These are phyloP conservation scores for Umbelopsis sp. DNA, from an alignment of 371 early-diverging fungal species.

Conservation along the genomic window DNA sequence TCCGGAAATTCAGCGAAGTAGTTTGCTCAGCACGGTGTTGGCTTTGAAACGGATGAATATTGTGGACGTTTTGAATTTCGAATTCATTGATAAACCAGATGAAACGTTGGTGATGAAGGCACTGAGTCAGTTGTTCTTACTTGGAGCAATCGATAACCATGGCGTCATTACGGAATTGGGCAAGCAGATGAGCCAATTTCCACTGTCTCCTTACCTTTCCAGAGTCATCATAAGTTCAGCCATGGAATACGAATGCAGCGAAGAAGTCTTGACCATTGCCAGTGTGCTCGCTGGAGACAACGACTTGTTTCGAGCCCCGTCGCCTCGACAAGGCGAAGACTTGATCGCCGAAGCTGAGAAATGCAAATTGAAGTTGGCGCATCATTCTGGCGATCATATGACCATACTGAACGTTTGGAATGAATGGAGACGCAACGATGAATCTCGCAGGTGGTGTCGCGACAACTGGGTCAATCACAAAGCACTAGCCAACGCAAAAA, in stretches of 20 bases:
- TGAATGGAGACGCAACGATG: conserved; percentile 80
- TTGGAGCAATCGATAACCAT: conserved; percentile 93
- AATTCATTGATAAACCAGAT: conserved; percentile 95
- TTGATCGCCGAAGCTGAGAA: conserved; percentile 78
- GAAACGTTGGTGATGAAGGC: conserved; percentile 83
- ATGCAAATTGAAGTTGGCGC: conserved; percentile 67
- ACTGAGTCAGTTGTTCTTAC: conserved; percentile 87
- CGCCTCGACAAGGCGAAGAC: conserved; percentile 59
- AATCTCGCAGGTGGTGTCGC: conserved; percentile 77
- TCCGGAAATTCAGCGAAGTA: conserved; percentile 96
- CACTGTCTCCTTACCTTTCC: conserved; percentile 92
- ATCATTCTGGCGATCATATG: conserved; percentile 89
- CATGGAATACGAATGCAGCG: conserved; percentile 43
- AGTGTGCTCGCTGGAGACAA: conserved; percentile 89
- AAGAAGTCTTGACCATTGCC: conserved; percentile 54
- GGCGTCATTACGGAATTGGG: conserved; percentile 94
- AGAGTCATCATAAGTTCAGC: conserved; percentile 82
- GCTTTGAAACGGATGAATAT: conserved; percentile 91
- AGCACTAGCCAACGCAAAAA: conserved; percentile 82
- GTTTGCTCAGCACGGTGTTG: conserved; percentile 87
- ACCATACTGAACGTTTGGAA: conserved; percentile 88
- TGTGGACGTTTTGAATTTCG: conserved; percentile 91
- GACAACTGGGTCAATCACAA: conserved; percentile 89
- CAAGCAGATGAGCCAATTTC: conserved; percentile 92
- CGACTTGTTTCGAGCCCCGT: conserved; percentile 74